A percentile compares a stretch with the other conserved stretches of the same genome.
phyloP scores from a whole-genome alignment of 441 rosid genomes.

The Cnidoscolus chayamansa region DNA sequence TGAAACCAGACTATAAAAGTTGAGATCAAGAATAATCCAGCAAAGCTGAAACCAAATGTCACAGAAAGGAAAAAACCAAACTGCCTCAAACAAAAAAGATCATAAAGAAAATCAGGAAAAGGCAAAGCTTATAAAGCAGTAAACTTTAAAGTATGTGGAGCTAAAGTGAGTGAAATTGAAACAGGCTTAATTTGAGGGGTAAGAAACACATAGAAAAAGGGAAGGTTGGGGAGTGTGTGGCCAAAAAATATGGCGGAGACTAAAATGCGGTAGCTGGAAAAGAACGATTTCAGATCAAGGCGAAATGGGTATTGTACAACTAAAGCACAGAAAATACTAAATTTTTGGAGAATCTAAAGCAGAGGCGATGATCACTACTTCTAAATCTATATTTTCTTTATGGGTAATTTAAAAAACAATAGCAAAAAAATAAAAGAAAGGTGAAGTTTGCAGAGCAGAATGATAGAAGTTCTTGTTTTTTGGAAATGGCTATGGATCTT shows the following conservation, averaged over 20 bases:
- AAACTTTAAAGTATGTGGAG: conserved; percentile 8
- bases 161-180: conserved; percentile 2
- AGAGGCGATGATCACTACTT: conserved; percentile 27
- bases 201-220: not conserved
- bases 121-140: not conserved
- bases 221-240: conserved; percentile 14
- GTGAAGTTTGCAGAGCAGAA: not conserved
- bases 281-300: conserved; percentile 26
- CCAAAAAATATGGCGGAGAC: conserved; percentile 38
- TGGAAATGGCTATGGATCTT: conserved; percentile 30
- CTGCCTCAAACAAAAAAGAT: conserved; percentile 24
- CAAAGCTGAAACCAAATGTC: conserved; percentile 1
- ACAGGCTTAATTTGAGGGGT: not conserved
- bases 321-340: conserved; percentile 19
- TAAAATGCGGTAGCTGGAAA: conserved; percentile 38
- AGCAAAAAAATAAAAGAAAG: not conserved
- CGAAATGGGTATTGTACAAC: conserved; percentile 5
- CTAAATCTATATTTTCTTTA: not conserved
- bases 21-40: conserved; percentile 9
- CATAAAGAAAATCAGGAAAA: conserved; percentile 11
- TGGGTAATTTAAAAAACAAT: conserved; percentile 7
- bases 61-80: conserved; percentile 12
- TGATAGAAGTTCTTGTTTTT: not conserved
- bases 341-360: conserved; percentile 27
- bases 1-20: not conserved